phyloP scores from a whole-genome alignment of 306 rosid genomes.

The Rosa multiflora region DNA sequence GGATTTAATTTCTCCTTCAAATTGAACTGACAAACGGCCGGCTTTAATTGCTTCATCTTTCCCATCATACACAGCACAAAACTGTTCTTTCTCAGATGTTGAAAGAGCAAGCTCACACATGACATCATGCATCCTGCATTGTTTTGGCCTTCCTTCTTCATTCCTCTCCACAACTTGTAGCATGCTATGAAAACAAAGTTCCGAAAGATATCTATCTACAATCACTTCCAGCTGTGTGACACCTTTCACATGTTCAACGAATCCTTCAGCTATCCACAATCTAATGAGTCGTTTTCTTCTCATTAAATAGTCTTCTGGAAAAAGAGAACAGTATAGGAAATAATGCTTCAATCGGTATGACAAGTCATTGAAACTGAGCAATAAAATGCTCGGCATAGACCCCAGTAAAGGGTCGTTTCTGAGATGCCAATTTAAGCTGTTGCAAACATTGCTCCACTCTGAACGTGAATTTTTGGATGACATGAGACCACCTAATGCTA shows the following conservation, averaged over 20 bases:
- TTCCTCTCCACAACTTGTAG: background rate
- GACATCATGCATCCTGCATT: background rate
- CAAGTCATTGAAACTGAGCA: background rate
- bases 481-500: background rate
- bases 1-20: background rate
- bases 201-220: background rate
- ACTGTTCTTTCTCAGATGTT: background rate
- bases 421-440: background rate
- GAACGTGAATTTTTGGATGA: background rate
- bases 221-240: background rate
- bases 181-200: background rate
- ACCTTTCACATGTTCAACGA: background rate
- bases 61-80: background rate
- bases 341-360: background rate
- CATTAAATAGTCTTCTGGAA: background rate
- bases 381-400: background rate
- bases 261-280: background rate
- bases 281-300: background rate
- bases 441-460: background rate
- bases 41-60: background rate
- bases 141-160: background rate
- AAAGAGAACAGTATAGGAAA: background rate
- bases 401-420: background rate
- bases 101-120: background rate
- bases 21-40: background rate